Conservation (phyloP, 495 filamentous ascomycete species). For the Halenospora varia region DNA sequence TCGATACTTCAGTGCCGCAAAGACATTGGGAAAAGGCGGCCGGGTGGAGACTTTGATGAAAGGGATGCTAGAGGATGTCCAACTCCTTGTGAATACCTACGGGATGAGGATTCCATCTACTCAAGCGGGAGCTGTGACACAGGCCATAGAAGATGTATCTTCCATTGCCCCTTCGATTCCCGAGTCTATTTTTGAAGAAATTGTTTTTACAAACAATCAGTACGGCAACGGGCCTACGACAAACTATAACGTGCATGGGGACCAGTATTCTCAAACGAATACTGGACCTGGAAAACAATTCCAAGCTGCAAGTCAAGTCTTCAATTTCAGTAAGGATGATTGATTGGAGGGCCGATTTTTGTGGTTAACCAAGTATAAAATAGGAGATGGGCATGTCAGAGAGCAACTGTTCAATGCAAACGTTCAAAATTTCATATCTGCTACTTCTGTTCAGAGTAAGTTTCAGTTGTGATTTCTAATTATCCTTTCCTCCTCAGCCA, state of each 20-base stretch:
- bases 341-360: neutral
- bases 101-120: conserved; percentile 11
- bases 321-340: neutral
- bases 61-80: conserved; percentile 25
- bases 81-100: conserved; percentile 17
- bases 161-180: conserved; percentile 14
- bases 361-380: neutral
- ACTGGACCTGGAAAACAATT: neutral
- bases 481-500: neutral
- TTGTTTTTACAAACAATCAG: neutral
- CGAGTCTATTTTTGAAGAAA: neutral
- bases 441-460: neutral
- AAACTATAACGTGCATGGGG: no score
- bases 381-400: neutral
- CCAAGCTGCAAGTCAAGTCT: neutral
- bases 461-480: neutral
- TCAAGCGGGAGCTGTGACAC: conserved; percentile 9
- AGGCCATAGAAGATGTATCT: conserved; percentile 20
- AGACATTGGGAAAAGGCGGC: conserved; percentile 22
- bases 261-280: neutral
- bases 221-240: conserved; percentile 1
- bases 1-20: conserved; percentile 19
- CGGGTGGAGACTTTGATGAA: conserved; percentile 28
- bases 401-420: neutral
- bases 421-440: neutral